Evolutionary conservation across 352 stramenopile genomes (phyloP).

Genomic region (Pythium rishiriense): DNA sequence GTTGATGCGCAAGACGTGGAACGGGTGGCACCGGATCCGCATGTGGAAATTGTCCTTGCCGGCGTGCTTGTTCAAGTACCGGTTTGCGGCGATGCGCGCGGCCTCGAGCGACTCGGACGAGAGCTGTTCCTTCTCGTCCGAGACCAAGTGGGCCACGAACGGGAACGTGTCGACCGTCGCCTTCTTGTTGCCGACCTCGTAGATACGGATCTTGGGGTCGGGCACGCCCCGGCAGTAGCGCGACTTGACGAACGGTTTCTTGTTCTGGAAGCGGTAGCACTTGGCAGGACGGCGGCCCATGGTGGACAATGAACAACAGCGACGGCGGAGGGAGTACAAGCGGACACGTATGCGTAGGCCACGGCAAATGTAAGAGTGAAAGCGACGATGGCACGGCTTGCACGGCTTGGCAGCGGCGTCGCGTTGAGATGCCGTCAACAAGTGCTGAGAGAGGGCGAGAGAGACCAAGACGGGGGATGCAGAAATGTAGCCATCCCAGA

Average conservation of each 20-base stretch:
- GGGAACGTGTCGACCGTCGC: slow-evolving; percentile 98
- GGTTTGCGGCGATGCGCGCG: slow-evolving; percentile 98
- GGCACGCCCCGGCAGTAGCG: slow-evolving; percentile 99
- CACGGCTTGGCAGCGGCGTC: neutral
- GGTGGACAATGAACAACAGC: slow-evolving; percentile 8
- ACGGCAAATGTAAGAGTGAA: slow-evolving; percentile 7
- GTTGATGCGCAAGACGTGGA: slow-evolving; percentile 99
- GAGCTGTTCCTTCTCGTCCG: slow-evolving; percentile 93
- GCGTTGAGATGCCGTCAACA: neutral
- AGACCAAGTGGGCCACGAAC: slow-evolving; percentile 97
- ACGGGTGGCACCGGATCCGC: slow-evolving; percentile 98
- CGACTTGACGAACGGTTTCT: slow-evolving; percentile 99
- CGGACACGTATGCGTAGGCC: neutral
- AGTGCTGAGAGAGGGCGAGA: neutral
- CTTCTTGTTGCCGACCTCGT: slow-evolving; percentile 99
- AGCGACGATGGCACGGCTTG: neutral
- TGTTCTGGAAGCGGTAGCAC: slow-evolving; percentile 99
- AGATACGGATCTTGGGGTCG: slow-evolving; percentile 97
- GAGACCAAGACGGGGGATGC: neutral
- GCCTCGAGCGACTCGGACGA: slow-evolving; percentile 98
- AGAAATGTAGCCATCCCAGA: slow-evolving; percentile 14
- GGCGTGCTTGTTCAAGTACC: slow-evolving; percentile 97
- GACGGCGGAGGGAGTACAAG: too few relatives aligned
- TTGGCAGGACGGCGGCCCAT: slow-evolving; percentile 91
- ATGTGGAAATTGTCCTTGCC: slow-evolving; percentile 99